Conservation (phyloP, 345 rosid species). For the Populus euphratica region DNA sequence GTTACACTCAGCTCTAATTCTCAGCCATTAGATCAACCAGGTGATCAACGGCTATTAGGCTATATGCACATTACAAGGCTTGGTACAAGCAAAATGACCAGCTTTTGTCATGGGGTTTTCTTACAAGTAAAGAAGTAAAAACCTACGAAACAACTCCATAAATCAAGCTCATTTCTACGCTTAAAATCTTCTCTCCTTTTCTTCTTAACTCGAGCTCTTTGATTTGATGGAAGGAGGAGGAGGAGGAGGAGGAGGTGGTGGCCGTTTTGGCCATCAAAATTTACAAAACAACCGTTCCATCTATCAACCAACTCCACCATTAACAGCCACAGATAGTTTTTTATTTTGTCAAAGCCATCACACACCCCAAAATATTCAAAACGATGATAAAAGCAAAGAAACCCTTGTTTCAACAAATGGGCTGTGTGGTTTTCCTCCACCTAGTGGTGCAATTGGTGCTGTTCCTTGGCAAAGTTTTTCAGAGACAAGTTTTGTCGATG, state of each 20-base stretch:
- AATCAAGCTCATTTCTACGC: slow-evolving; percentile 25
- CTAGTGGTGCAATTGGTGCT: slow-evolving; percentile 18
- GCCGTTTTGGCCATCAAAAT: slow-evolving; percentile 19
- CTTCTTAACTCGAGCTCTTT: slow-evolving; percentile 8
- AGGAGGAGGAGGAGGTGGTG: slow-evolving; percentile 7
- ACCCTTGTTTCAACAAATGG: slow-evolving; percentile 14
- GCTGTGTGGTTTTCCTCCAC: slow-evolving; percentile 19
- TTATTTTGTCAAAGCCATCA: slow-evolving; percentile 46
- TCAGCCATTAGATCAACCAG: slow-evolving; percentile 37
- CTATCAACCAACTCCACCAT: slow-evolving; percentile 47
- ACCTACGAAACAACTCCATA: slow-evolving; percentile 3
- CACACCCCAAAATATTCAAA: slow-evolving; percentile 25
- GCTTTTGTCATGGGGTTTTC: slow-evolving; percentile 25
- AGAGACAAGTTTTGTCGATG: slow-evolving; percentile 38
- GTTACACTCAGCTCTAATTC: slow-evolving; percentile 36
- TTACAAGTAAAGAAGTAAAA: slow-evolving; percentile 12
- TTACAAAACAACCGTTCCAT: slow-evolving; percentile 11
- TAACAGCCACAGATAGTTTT: slow-evolving; percentile 81
- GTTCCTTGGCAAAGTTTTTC: slow-evolving; percentile 23
- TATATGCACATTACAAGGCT: slow-evolving; percentile 38
- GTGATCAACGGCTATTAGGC: slow-evolving; percentile 33
- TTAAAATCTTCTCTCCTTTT: slow-evolving; percentile 1
- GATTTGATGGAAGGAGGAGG: slow-evolving; percentile 37
- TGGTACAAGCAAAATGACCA: slow-evolving; percentile 29
- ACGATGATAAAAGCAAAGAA: slow-evolving; percentile 20